Conservation (phyloP, 2,329 filamentous ascomycete genomes). For the Stachybotrys echinatus region DNA sequence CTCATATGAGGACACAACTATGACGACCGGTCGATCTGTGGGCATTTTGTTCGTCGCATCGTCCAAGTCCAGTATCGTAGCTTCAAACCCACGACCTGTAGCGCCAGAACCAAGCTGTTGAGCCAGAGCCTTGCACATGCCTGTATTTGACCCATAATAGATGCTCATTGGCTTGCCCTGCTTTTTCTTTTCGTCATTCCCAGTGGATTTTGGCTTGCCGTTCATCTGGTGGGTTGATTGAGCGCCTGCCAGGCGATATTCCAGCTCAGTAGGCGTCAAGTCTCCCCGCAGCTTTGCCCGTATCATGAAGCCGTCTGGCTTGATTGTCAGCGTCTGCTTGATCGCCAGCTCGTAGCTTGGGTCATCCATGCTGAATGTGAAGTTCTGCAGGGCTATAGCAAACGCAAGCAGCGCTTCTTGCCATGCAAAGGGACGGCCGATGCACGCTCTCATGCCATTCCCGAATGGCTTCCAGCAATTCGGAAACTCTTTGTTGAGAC, state of each 20-base stretch:
- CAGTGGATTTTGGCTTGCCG: no score
- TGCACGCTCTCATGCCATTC: conserved; percentile 64
- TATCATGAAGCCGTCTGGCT: conserved; percentile 8
- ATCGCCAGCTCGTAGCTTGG: conserved; percentile 52
- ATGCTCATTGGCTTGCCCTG: neutral
- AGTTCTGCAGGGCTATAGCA: conserved; percentile 64
- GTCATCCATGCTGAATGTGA: conserved; percentile 60
- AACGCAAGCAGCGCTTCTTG: conserved; percentile 62
- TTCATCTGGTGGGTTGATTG: no score
- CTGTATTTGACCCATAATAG: neutral
- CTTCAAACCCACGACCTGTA: conserved; percentile 51
- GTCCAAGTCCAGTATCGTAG: conserved; percentile 53
- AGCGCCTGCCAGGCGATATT: neutral
- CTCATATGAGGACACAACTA: conserved; percentile 69
- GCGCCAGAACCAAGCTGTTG: conserved; percentile 38
- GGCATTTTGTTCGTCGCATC: conserved; percentile 55
- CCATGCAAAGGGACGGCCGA: conserved; percentile 69
- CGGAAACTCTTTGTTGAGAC: conserved; percentile 53
- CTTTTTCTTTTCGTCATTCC: no score
- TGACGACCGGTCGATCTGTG: conserved; percentile 54
- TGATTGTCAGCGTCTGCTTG: conserved; percentile 22
- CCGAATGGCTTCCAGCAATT: conserved; percentile 71
- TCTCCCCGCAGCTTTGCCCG: neutral
- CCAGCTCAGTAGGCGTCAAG: neutral
- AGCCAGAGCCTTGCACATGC: neutral